Evolutionary conservation across 179 eudicot species (phyloP).

Genomic region (Beta macrorhiza): DNA sequence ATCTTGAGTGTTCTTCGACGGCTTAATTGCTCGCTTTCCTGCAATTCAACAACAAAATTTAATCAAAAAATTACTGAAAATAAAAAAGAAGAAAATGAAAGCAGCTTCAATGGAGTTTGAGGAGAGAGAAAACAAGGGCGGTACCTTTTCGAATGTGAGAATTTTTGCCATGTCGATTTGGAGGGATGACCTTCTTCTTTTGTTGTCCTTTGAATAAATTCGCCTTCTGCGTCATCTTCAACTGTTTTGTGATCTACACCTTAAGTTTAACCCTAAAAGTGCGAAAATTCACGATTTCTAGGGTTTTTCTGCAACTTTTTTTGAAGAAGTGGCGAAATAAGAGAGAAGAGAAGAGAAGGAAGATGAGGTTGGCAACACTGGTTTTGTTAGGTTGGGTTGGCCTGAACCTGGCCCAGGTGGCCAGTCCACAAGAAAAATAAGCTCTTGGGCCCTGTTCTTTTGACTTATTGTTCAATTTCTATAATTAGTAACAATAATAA

Average conservation of each 20-base stretch:
- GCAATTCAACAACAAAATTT: slow-evolving; percentile 16
- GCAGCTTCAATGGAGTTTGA: neutral
- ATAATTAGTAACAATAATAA: too few relatives aligned
- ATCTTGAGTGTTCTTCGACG: slow-evolving; percentile 56
- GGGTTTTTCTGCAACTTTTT: slow-evolving; percentile 22
- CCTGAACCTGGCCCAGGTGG: neutral
- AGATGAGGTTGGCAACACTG: too few relatives aligned
- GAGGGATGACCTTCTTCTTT: slow-evolving; percentile 63
- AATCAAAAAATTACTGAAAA: neutral
- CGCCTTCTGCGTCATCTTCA: slow-evolving; percentile 73
- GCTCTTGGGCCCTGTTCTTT: too few relatives aligned
- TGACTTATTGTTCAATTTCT: too few relatives aligned
- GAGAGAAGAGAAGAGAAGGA: neutral
- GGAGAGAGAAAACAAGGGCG: neutral
- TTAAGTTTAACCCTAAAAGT: neutral
- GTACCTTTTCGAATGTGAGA: slow-evolving; percentile 68
- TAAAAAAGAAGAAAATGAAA: too few relatives aligned
- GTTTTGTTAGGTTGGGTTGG: neutral
- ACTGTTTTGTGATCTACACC: neutral
- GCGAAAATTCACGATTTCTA: neutral
- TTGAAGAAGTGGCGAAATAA: neutral
- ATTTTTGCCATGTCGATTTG: slow-evolving; percentile 71
- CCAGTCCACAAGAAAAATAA: too few relatives aligned
- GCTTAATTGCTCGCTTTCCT: slow-evolving; percentile 72
- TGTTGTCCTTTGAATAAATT: slow-evolving; percentile 72